These are phyloP conservation scores for Rhynchospora tenuis DNA, from an alignment of 176 grass and related monocot species.

Conservation along the genomic window DNA sequence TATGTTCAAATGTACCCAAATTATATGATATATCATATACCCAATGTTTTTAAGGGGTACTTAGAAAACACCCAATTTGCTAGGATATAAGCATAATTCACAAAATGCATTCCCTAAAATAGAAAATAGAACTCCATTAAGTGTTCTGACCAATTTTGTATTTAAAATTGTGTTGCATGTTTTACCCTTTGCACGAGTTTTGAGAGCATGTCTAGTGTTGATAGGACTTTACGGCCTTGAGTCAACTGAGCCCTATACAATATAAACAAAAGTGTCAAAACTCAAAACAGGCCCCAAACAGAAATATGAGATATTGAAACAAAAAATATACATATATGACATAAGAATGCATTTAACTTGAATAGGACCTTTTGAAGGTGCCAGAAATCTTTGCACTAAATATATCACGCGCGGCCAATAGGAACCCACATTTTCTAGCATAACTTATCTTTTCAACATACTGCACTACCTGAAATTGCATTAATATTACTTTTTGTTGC, in stretches of 20 bases:
- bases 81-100: not conserved
- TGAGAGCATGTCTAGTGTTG: slow-evolving; percentile 64
- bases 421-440: slow-evolving; percentile 77
- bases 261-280: slow-evolving; percentile 31
- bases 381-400: slow-evolving; percentile 93
- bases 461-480: slow-evolving; percentile 57
- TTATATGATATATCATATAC: not conserved
- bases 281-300: slow-evolving; percentile 3
- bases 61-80: not conserved
- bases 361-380: slow-evolving; percentile 89
- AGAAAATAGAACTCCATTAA: not conserved
- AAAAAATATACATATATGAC: slow-evolving; percentile 5
- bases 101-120: not conserved
- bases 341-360: slow-evolving; percentile 14
- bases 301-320: slow-evolving; percentile 21
- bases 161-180: not conserved
- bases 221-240: slow-evolving; percentile 89
- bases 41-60: not conserved
- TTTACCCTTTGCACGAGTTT: slow-evolving; percentile 87
- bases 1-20: not conserved
- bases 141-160: not conserved
- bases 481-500: slow-evolving; percentile 4
- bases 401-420: slow-evolving; percentile 64
- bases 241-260: slow-evolving; percentile 67
- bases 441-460: slow-evolving; percentile 83